Evolutionary conservation across 1,284 basidiomycete species (phyloP).

Genomic region (Ceratobasidium sp.): DNA sequence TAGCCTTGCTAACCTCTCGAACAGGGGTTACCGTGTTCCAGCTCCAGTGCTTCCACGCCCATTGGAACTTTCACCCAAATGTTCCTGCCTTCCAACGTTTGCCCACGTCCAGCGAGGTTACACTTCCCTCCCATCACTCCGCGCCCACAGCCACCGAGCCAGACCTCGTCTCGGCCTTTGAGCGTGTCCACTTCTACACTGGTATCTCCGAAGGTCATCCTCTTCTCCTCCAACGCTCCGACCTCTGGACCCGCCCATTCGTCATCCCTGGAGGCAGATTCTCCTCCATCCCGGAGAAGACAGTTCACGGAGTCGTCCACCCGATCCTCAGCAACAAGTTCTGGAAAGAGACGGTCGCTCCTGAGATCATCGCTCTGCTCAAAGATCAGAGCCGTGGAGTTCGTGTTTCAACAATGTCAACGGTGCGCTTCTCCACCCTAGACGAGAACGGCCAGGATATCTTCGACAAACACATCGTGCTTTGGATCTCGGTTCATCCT

Average conservation of each 20-base stretch:
- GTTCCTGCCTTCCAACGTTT: constrained; percentile 32
- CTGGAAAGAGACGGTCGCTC: constrained; percentile 56
- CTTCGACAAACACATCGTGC: constrained; percentile 58
- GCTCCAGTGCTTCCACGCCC: constrained; percentile 21
- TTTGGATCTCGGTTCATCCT: constrained; percentile 60
- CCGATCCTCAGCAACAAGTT: constrained; percentile 43
- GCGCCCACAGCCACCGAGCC: constrained; percentile 10
- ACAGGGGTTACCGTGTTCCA: constrained; percentile 12
- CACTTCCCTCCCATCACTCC: constrained; percentile 22
- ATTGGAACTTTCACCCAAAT: constrained; percentile 27
- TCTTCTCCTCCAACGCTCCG: constrained; percentile 41
- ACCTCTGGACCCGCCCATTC: constrained; percentile 33
- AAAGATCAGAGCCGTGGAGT: constrained; percentile 53
- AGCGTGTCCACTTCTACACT: constrained; percentile 30
- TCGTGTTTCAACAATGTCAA: constrained; percentile 56
- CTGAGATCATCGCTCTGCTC: constrained; percentile 58
- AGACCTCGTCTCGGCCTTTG: constrained; percentile 41
- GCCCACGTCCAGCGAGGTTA: constrained; percentile 27
- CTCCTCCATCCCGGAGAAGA: constrained; percentile 47
- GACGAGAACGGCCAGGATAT: constrained; percentile 56
- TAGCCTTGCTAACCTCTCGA: background rate
- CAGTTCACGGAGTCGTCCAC: constrained; percentile 46
- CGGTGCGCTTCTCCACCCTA: constrained; percentile 61
- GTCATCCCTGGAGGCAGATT: constrained; percentile 47
- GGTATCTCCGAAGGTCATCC: constrained; percentile 41